Percentiles rank a stretch among this genome's conserved stretches.
Conservation (phyloP, 768 basidiomycete genomes). For the Amanita rimosa region DNA sequence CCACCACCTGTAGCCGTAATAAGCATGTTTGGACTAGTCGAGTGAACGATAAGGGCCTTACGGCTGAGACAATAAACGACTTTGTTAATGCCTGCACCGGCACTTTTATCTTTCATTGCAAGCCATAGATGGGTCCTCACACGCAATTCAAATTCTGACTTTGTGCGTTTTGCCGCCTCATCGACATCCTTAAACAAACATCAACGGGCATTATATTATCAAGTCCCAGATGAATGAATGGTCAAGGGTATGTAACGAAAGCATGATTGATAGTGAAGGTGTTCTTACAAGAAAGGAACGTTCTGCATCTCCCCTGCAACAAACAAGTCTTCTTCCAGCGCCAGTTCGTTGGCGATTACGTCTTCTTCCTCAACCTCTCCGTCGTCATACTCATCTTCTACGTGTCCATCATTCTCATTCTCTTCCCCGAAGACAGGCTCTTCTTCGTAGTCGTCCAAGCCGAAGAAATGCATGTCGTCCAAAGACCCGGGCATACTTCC, state of each 20-base stretch:
- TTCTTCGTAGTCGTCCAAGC: conserved; percentile 30
- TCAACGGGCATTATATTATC: no score
- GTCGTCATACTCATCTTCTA: not conserved
- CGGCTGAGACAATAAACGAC: no score
- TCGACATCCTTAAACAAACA: no score
- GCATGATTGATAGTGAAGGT: not conserved
- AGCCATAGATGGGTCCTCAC: no score
- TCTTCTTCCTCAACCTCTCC: not conserved
- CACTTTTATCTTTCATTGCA: no score
- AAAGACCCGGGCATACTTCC: conserved; percentile 84
- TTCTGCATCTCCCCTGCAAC: conserved; percentile 22
- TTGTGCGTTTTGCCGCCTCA: no score
- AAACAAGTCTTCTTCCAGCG: conserved; percentile 17
- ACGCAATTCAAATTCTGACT: not conserved
- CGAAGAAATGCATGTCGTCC: conserved; percentile 44
- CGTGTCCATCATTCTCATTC: not conserved
- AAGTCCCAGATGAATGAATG: not conserved
- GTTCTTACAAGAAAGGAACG: conserved; percentile 17
- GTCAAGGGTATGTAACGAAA: not conserved
- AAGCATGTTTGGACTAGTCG: conserved; percentile 55
- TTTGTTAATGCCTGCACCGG: no score
- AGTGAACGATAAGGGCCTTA: conserved; percentile 15
- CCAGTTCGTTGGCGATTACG: not conserved
- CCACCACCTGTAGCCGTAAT: conserved; percentile 58
- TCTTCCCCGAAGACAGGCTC: conserved; percentile 3